A percentile compares a stretch with the other conserved stretches of the same genome.
These are phyloP conservation scores for Metarhizium album DNA, from an alignment of 2,329 filamentous ascomycete species.

Conservation along the genomic window DNA sequence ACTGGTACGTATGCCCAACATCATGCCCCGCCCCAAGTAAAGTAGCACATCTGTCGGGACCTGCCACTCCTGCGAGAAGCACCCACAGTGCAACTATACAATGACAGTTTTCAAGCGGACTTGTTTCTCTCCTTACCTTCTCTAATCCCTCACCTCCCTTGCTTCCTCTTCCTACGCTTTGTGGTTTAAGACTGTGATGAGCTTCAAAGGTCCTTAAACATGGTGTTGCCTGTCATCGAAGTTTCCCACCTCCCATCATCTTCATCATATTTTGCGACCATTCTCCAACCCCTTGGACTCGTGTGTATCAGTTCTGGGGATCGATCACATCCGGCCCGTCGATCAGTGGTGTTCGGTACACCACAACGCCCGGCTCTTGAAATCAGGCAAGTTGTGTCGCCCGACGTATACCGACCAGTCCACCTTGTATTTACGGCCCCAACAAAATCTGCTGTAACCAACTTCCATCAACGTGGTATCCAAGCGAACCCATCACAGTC, in stretches of 20 bases:
- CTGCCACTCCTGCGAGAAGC: neutral
- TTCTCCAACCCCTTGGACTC: constrained; percentile 69
- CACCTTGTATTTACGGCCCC: constrained; percentile 58
- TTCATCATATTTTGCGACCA: constrained; percentile 72
- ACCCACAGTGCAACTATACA: neutral
- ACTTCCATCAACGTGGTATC: constrained; percentile 61
- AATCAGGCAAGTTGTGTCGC: constrained; percentile 30
- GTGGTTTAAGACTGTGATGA: neutral
- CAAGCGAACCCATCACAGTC: constrained; percentile 46
- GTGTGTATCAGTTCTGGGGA: constrained; percentile 35
- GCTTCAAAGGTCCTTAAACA: constrained; percentile 8
- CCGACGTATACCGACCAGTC: constrained; percentile 23
- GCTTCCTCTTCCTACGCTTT: too few species aligned
- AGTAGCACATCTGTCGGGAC: neutral
- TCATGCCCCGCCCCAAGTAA: too few species aligned
- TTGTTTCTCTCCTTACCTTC: neutral
- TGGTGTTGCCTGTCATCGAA: constrained; percentile 41
- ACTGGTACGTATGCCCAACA: neutral
- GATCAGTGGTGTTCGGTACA: constrained; percentile 33
- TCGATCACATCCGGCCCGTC: neutral
- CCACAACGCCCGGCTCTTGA: constrained; percentile 28
- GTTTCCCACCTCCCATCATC: constrained; percentile 72
- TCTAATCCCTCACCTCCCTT: neutral
- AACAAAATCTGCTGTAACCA: constrained; percentile 52
- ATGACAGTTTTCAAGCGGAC: neutral